Evolutionary conservation across 306 rosid genomes (phyloP).

Genomic region (Begonia loranthoides): DNA sequence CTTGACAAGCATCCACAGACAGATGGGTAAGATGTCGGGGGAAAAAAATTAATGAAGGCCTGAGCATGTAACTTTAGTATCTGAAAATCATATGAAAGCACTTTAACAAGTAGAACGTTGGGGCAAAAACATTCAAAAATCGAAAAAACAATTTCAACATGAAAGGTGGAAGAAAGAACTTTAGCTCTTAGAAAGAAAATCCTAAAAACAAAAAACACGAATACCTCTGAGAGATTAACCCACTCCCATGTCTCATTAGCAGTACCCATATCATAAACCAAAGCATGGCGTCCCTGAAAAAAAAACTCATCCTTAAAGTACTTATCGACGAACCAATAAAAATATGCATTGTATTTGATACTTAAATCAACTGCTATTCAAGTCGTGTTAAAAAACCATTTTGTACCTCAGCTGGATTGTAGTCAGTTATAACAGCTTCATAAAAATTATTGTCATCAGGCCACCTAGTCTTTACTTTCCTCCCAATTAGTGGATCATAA

Average conservation of each 20-base stretch:
- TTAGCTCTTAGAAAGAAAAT: not conserved
- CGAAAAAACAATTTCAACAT: no score
- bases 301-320: not conserved
- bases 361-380: no score
- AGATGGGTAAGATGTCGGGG: no score
- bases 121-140: no score
- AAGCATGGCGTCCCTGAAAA: conserved; percentile 68
- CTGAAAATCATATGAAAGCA: not conserved
- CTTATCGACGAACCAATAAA: not conserved
- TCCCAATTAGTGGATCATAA: conserved; percentile 48
- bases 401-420: conserved; percentile 51
- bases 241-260: conserved; percentile 74
- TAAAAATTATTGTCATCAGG: conserved; percentile 92
- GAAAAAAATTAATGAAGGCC: not conserved
- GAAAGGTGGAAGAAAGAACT: not conserved
- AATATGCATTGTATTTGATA: not conserved
- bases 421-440: conserved; percentile 73
- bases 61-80: not conserved
- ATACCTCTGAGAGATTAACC: conserved; percentile 92
- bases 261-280: conserved; percentile 70
- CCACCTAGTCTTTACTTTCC: conserved; percentile 88
- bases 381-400: not conserved
- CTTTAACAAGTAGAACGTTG: not conserved
- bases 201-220: conserved; percentile 11
- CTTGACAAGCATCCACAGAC: no score